Evolutionary conservation across 148 eudicot genomes (phyloP).

Genomic region (Spergularia marina): DNA sequence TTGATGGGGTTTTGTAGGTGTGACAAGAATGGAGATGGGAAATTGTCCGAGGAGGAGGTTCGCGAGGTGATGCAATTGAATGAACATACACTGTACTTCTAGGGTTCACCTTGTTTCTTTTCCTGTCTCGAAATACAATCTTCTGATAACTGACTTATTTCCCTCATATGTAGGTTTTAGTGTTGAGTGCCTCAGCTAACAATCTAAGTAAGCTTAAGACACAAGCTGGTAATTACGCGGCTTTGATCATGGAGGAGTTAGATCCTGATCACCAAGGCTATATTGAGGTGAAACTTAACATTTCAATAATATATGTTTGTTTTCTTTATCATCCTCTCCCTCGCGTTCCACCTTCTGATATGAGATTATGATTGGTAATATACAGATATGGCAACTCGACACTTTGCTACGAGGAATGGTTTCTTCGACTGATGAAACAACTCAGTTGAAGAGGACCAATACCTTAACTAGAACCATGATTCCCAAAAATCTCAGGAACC

Average conservation of each 20-base stretch:
- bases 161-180: constrained; percentile 51
- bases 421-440: constrained; percentile 44
- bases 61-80: constrained; percentile 51
- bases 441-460: constrained; percentile 39
- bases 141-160: constrained; percentile 8
- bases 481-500: constrained; percentile 54
- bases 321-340: neutral
- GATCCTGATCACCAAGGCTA: constrained; percentile 85
- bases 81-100: neutral
- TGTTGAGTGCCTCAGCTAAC: constrained; percentile 90
- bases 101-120: constrained; percentile 5
- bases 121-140: neutral
- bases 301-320: neutral
- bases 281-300: constrained; percentile 57
- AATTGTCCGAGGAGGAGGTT: constrained; percentile 86
- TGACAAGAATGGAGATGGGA: constrained; percentile 96
- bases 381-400: constrained; percentile 97
- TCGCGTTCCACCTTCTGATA: neutral
- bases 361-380: neutral
- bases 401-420: constrained; percentile 72
- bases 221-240: constrained; percentile 74
- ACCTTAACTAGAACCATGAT: constrained; percentile 81
- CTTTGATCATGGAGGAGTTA: constrained; percentile 94
- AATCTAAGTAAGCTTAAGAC: constrained; percentile 75
- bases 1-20: constrained; percentile 56